These are phyloP conservation scores for Kondoa subrosea DNA, from an alignment of 768 basidiomycete genomes.

Conservation along the genomic window DNA sequence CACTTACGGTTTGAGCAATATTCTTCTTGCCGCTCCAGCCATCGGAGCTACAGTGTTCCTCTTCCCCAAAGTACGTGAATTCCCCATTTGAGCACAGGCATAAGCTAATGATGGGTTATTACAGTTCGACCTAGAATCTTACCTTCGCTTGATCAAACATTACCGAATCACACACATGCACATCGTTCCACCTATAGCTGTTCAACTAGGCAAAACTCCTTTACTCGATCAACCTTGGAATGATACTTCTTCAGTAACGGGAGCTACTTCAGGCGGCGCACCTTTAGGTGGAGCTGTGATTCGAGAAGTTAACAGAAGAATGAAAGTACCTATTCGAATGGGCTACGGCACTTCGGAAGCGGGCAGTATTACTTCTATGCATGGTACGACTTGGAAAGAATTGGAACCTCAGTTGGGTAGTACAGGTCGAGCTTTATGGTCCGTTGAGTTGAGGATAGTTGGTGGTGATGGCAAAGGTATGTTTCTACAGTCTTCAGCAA, in stretches of 20 bases:
- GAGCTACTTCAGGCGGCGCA: conserved; percentile 27
- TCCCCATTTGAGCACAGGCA: background rate
- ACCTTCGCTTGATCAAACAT: conserved; percentile 25
- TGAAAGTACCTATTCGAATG: conserved; percentile 25
- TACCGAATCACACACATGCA: conserved; percentile 28
- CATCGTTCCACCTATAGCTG: conserved; percentile 30
- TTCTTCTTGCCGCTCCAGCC: conserved; percentile 22
- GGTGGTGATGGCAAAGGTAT: conserved; percentile 18
- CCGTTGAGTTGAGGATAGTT: conserved; percentile 21
- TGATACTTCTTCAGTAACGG: conserved; percentile 25
- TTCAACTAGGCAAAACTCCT: conserved; percentile 24
- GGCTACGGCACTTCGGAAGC: conserved; percentile 29
- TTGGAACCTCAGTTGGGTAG: conserved; percentile 22
- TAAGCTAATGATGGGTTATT: background rate
- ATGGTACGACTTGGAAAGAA: conserved; percentile 22
- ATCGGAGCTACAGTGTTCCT: conserved; percentile 25
- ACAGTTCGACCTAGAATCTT: conserved; percentile 27
- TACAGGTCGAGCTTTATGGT: conserved; percentile 15
- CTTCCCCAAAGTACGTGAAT: conserved; percentile 21
- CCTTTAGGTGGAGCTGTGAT: conserved; percentile 26
- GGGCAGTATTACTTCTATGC: conserved; percentile 21
- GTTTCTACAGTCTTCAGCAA: conserved; percentile 7
- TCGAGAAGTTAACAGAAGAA: conserved; percentile 24
- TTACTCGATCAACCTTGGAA: conserved; percentile 20
- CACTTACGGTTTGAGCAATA: conserved; percentile 25